phyloP scores from a whole-genome alignment of 2,329 filamentous ascomycete genomes.

The Diaporthe citri region DNA sequence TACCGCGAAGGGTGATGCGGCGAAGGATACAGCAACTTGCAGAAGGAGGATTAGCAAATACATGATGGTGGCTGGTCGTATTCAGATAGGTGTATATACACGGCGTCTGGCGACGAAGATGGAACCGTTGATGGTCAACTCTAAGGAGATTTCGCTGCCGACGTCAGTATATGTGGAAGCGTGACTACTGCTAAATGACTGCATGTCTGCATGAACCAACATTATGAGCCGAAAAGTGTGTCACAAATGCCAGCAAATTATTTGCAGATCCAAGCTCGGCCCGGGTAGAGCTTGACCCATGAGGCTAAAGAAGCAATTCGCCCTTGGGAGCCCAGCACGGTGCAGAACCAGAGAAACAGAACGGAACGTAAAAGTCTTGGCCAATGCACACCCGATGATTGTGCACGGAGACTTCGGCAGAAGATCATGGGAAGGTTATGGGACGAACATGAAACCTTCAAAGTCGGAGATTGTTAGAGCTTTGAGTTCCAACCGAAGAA shows the following conservation, averaged over 20 bases:
- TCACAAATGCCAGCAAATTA: constrained; percentile 17
- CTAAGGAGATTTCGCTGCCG: not conserved
- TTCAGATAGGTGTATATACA: not conserved
- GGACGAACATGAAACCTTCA: constrained; percentile 23
- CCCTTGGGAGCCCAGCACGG: not conserved
- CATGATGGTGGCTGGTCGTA: not conserved
- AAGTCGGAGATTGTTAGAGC: constrained; percentile 11
- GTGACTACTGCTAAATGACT: not conserved
- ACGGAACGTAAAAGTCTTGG: not conserved
- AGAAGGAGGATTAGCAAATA: constrained; percentile 6
- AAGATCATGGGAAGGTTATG: constrained; percentile 10
- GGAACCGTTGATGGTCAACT: too few species aligned
- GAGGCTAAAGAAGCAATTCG: not conserved
- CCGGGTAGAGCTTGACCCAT: constrained; percentile 6
- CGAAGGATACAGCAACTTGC: not conserved
- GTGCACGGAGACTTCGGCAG: constrained; percentile 3
- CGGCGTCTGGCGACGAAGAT: not conserved
- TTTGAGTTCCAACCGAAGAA: not conserved
- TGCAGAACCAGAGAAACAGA: not conserved
- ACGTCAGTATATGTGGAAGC: not conserved
- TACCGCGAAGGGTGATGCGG: constrained; percentile 31
- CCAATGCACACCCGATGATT: not conserved
- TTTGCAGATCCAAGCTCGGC: constrained; percentile 19
- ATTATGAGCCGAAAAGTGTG: not conserved
- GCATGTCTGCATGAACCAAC: not conserved